These are phyloP conservation scores for Priceomyces fermenticarens DNA, from an alignment of 805 yeast species.

Conservation along the genomic window DNA sequence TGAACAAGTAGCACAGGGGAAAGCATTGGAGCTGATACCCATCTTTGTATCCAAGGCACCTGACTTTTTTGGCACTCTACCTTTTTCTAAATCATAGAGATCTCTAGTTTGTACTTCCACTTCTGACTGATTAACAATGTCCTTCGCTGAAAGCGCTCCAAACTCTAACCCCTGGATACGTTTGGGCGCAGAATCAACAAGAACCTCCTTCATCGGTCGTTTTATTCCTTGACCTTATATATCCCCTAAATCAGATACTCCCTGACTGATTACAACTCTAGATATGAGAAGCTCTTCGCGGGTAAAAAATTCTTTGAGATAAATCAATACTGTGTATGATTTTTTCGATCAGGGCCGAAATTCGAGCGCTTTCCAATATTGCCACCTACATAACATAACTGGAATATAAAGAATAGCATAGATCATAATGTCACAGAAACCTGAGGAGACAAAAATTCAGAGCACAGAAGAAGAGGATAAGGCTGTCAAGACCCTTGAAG, in stretches of 20 bases:
- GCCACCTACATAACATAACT: neutral
- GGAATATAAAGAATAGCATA: neutral
- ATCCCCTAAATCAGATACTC: neutral
- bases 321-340: conserved; percentile 1
- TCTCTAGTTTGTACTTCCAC: conserved; percentile 92
- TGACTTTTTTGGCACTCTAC: conserved; percentile 71
- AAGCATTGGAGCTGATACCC: conserved; percentile 90
- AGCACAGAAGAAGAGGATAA: conserved; percentile 28
- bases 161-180: conserved; percentile 87
- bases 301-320: conserved; percentile 1
- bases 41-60: conserved; percentile 91
- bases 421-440: conserved; percentile 4
- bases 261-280: neutral
- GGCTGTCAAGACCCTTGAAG: conserved; percentile 74
- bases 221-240: neutral
- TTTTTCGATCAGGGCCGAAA: neutral
- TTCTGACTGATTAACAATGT: conserved; percentile 89
- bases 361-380: too few species aligned
- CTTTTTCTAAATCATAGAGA: conserved; percentile 85
- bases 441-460: conserved; percentile 1
- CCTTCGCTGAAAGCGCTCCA: conserved; percentile 88
- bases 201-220: conserved; percentile 42
- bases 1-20: conserved; percentile 87
- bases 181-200: conserved; percentile 83
- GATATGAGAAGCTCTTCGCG: neutral